Evolutionary conservation across 495 filamentous ascomycete genomes (phyloP).

Genomic region (Podospora conica): DNA sequence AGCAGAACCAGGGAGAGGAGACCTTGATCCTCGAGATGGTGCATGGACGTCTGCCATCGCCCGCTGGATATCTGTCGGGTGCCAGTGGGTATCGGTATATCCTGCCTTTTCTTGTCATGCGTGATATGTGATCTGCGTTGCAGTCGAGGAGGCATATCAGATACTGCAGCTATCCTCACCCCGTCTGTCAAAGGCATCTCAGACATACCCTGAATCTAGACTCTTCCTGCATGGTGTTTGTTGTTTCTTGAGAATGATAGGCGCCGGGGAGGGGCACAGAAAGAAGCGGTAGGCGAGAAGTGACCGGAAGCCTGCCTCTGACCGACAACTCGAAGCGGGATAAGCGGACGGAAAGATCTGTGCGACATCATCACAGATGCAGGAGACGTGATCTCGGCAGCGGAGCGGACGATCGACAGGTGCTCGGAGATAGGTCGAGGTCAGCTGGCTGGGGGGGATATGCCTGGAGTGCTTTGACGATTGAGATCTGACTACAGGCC

Average conservation of each 20-base stretch:
- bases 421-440: neutral
- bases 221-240: neutral
- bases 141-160: neutral
- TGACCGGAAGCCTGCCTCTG: neutral
- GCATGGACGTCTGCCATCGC: neutral
- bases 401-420: neutral
- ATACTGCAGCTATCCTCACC: neutral
- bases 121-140: neutral
- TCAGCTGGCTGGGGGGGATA: neutral
- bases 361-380: neutral
- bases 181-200: neutral
- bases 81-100: neutral
- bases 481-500: constrained; percentile 5
- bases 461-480: neutral
- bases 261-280: neutral
- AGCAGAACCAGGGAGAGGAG: neutral
- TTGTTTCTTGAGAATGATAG: neutral
- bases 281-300: neutral
- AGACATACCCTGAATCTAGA: neutral
- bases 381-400: neutral
- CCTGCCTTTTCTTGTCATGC: neutral
- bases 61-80: neutral
- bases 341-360: neutral
- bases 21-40: neutral
- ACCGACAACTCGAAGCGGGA: neutral